Conservation (phyloP, 2,329 filamentous ascomycete genomes). For the Fusarium hainanense region DNA sequence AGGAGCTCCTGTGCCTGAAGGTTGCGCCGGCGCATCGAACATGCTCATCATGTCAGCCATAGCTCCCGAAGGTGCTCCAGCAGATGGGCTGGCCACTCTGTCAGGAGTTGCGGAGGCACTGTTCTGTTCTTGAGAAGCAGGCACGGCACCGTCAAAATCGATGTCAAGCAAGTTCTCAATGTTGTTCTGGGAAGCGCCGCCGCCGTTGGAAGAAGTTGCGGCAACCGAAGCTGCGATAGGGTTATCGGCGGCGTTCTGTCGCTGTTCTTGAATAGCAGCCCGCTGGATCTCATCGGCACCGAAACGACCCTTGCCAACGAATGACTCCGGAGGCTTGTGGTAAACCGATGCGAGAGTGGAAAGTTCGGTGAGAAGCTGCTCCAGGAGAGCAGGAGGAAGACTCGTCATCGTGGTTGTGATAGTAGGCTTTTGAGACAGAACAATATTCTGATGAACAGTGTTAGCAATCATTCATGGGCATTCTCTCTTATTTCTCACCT, state of each 20-base stretch:
- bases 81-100: conserved; percentile 72
- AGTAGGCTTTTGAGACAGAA: conserved; percentile 92
- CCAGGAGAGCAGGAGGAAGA: conserved; percentile 83
- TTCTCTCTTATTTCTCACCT: conserved; percentile 62
- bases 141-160: conserved; percentile 92
- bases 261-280: conserved; percentile 95
- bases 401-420: conserved; percentile 95
- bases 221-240: conserved; percentile 88
- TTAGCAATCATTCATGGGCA: conserved; percentile 2
- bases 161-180: conserved; percentile 96
- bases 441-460: conserved; percentile 68
- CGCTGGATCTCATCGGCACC: conserved; percentile 94
- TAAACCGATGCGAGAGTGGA: conserved; percentile 97
- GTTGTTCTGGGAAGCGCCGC: conserved; percentile 73
- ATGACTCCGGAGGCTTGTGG: conserved; percentile 98
- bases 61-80: conserved; percentile 55
- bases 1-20: conserved; percentile 57
- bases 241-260: conserved; percentile 91
- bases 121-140: conserved; percentile 79
- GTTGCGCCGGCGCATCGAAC: conserved; percentile 73
- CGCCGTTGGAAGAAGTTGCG: conserved; percentile 73
- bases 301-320: conserved; percentile 93
- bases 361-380: conserved; percentile 89
- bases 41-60: conserved; percentile 76
- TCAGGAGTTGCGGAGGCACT: conserved; percentile 72